These are phyloP conservation scores for Cyphellophora attinorum DNA, from an alignment of 2,329 filamentous ascomycete genomes.

Conservation along the genomic window DNA sequence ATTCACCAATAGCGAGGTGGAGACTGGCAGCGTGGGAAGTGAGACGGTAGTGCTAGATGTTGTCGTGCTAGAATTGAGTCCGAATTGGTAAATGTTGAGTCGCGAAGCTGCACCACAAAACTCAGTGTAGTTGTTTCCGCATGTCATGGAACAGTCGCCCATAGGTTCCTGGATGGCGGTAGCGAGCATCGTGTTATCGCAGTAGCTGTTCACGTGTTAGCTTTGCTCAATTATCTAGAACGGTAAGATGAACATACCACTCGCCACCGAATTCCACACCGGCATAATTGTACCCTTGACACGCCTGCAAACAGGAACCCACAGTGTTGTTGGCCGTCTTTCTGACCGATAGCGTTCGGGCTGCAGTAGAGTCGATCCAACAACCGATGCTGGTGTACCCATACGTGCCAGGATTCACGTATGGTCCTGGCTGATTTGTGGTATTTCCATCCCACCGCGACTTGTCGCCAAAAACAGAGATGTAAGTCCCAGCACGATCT, in stretches of 20 bases:
- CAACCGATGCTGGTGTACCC: conserved; percentile 28
- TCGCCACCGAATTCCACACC: conserved; percentile 31
- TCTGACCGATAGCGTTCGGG: conserved; percentile 21
- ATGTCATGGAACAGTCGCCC: conserved; percentile 15
- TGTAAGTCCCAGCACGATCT: conserved; percentile 7
- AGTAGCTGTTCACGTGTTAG: no score
- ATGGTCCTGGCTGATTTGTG: conserved; percentile 12
- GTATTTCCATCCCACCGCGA: conserved; percentile 11
- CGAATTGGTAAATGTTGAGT: conserved; percentile 10
- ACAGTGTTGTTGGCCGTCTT: conserved; percentile 24
- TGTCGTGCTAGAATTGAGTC: no score
- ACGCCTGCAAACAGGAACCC: conserved; percentile 10
- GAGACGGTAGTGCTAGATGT: no score
- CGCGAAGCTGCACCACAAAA: conserved; percentile 18
- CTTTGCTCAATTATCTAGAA: no score
- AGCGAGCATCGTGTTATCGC: conserved; percentile 20
- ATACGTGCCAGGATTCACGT: conserved; percentile 15
- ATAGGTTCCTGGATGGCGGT: conserved; percentile 7
- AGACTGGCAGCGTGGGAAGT: no score
- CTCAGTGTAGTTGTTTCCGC: conserved; percentile 19
- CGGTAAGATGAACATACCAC: conserved; percentile 24
- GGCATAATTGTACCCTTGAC: conserved; percentile 23
- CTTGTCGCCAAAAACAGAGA: conserved; percentile 14
- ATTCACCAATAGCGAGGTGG: conserved; percentile 7
- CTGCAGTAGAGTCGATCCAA: conserved; percentile 26